phyloP scores from a whole-genome alignment of 2,329 filamentous ascomycete species.

The Parafenestella ontariensis region DNA sequence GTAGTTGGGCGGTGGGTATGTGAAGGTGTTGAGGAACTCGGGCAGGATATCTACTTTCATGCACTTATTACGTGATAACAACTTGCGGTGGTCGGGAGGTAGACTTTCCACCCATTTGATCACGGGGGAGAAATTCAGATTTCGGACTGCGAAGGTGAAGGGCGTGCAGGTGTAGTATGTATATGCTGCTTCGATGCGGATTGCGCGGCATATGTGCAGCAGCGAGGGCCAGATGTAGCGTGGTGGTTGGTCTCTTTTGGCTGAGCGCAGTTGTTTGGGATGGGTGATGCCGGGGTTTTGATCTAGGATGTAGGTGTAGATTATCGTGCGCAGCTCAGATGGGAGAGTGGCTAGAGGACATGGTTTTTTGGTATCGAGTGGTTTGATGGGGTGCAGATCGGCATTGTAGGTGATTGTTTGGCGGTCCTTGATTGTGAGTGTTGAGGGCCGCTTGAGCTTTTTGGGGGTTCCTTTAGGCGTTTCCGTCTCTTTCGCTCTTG shows the following conservation, averaged over 20 bases:
- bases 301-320: constrained; percentile 22
- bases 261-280: not conserved
- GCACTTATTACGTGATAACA: constrained; percentile 23
- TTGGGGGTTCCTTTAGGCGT: not conserved
- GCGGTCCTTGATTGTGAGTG: constrained; percentile 10
- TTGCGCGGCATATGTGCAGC: constrained; percentile 29
- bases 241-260: not conserved
- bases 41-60: constrained; percentile 18
- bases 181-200: constrained; percentile 40
- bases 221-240: constrained; percentile 17
- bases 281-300: not conserved
- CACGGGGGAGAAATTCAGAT: constrained; percentile 23
- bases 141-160: constrained; percentile 24
- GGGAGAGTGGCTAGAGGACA: constrained; percentile 30
- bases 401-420: constrained; percentile 13
- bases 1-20: constrained; percentile 22
- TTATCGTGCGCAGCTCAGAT: constrained; percentile 24
- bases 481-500: not conserved
- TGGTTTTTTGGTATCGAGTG: constrained; percentile 14
- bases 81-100: constrained; percentile 18
- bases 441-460: constrained; percentile 21
- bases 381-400: constrained; percentile 21
- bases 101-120: constrained; percentile 24
- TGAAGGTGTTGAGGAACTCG: constrained; percentile 6
- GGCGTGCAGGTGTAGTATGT: constrained; percentile 27